phyloP scores from a whole-genome alignment of 495 filamentous ascomycete genomes.

The Trichoderma virens region DNA sequence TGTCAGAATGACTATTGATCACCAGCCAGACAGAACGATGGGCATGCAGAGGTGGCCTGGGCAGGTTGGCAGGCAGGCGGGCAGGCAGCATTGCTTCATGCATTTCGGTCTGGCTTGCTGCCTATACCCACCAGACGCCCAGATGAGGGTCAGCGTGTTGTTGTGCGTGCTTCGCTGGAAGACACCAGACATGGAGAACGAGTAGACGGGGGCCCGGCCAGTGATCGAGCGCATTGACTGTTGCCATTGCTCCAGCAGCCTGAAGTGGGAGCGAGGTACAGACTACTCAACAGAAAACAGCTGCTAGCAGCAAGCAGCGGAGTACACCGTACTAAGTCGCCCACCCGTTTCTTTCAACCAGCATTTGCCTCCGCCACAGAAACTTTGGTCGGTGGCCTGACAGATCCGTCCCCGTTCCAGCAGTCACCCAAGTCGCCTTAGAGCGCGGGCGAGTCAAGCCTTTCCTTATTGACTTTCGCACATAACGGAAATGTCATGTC shows the following conservation, averaged over 20 bases:
- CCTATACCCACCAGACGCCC: constrained; percentile 5
- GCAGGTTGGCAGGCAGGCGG: not conserved
- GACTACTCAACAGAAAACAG: not conserved
- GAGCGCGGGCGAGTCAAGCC: not conserved
- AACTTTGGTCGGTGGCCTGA: not conserved
- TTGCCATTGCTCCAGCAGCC: not conserved
- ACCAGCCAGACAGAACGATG: not conserved
- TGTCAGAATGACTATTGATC: not conserved
- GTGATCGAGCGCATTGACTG: not conserved
- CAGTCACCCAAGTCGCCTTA: not conserved
- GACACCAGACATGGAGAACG: not conserved
- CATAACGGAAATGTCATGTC: not conserved
- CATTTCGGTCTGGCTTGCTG: constrained; percentile 7
- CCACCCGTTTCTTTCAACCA: not conserved
- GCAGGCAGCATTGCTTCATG: constrained; percentile 8
- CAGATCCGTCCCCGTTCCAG: not conserved
- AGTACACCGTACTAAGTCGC: not conserved
- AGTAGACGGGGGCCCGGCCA: not conserved
- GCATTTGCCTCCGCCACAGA: not conserved
- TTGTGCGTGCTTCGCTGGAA: not conserved
- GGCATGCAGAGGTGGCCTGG: not conserved
- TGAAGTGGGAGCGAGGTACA: no score
- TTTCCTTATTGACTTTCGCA: not conserved
- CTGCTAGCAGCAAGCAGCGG: not conserved
- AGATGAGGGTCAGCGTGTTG: not conserved